phyloP scores from a whole-genome alignment of 1,139 yeast genomes.

The Lodderomyces oxycetoniae region DNA sequence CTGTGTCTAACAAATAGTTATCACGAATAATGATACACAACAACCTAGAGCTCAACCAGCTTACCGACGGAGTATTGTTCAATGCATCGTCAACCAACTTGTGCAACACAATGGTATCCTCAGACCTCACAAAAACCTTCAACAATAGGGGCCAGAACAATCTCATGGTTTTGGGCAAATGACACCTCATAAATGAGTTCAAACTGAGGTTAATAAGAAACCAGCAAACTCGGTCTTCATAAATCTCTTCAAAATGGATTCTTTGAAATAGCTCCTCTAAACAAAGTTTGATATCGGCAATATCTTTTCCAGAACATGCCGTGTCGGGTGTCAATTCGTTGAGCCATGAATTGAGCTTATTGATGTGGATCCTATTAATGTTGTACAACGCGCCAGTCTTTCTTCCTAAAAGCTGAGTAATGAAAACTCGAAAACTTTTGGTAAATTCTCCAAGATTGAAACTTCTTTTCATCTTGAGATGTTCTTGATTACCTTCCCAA shows the following conservation, averaged over 20 bases:
- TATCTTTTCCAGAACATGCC: neutral
- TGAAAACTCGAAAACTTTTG: too few relatives aligned
- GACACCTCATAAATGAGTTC: constrained; percentile 5
- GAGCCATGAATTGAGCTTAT: constrained; percentile 2
- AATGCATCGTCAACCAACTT: constrained; percentile 7
- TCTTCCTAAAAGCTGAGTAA: too few relatives aligned
- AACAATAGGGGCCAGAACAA: constrained; percentile 9
- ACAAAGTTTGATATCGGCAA: neutral
- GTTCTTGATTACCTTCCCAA: too few relatives aligned
- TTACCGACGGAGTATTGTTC: constrained; percentile 1
- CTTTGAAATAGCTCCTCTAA: constrained; percentile 1
- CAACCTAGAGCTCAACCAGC: constrained; percentile 9
- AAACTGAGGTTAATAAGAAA: constrained; percentile 7
- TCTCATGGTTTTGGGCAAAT: constrained; percentile 5
- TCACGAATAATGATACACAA: constrained; percentile 5
- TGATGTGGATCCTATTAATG: too few relatives aligned
- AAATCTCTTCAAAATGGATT: neutral
- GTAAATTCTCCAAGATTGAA: too few relatives aligned
- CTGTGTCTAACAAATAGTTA: neutral
- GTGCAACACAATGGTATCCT: constrained; percentile 5
- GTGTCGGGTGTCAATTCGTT: constrained; percentile 1
- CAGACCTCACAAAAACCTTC: constrained; percentile 3
- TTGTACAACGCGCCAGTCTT: too few relatives aligned
- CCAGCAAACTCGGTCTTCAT: constrained; percentile 8
- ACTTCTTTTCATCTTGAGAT: too few relatives aligned